phyloP scores from a whole-genome alignment of 495 filamentous ascomycete species.

The Terfezia claveryi region DNA sequence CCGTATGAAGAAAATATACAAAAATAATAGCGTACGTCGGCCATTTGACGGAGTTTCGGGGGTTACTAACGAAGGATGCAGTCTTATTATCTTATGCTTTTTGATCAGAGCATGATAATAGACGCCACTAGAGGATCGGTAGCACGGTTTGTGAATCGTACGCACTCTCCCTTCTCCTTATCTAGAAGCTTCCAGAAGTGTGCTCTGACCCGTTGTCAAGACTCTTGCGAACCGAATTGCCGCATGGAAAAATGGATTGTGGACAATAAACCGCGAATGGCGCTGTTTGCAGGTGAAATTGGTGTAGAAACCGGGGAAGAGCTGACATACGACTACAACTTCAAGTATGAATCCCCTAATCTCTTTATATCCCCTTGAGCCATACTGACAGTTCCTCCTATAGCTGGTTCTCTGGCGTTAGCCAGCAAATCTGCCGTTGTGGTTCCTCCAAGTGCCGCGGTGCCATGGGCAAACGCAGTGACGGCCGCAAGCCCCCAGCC shows the following conservation, averaged over 20 bases:
- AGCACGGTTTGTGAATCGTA: conserved; percentile 82
- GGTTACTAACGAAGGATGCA: conserved; percentile 7
- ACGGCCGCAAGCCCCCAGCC: neutral
- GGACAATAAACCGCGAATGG: conserved; percentile 87
- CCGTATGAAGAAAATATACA: conserved; percentile 79
- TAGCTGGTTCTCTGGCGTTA: conserved; percentile 20
- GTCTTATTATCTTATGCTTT: conserved; percentile 97
- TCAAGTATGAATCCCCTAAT: conserved; percentile 66
- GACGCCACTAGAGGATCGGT: conserved; percentile 90
- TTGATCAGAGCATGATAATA: conserved; percentile 96
- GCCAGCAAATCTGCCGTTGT: conserved; percentile 52
- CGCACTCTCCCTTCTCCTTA: neutral
- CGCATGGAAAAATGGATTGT: conserved; percentile 95
- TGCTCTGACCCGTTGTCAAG: conserved; percentile 7
- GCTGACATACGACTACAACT: conserved; percentile 99
- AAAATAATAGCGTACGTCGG: conserved; percentile 58
- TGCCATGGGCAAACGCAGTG: conserved; percentile 33
- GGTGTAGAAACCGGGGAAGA: conserved; percentile 88
- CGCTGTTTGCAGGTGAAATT: conserved; percentile 74
- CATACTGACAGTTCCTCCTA: neutral
- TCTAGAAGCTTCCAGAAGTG: neutral
- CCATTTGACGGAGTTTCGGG: neutral
- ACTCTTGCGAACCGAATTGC: conserved; percentile 94
- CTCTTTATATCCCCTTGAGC: conserved; percentile 29
- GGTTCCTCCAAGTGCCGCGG: conserved; percentile 56